These are phyloP conservation scores for Platanthera zijinensis DNA, from an alignment of 106 monocot genomes.

Conservation along the genomic window DNA sequence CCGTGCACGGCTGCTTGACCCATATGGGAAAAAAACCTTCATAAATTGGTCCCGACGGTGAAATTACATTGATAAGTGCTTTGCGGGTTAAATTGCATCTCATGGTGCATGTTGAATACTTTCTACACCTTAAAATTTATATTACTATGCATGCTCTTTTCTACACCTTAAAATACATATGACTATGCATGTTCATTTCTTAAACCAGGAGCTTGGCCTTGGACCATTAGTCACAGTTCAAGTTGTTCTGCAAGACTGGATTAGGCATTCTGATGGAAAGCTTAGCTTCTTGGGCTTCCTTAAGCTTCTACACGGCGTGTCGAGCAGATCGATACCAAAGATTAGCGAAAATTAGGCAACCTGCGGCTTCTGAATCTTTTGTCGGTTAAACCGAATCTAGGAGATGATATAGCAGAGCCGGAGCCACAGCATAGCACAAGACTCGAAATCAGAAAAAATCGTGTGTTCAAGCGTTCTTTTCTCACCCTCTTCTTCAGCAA, in stretches of 20 bases:
- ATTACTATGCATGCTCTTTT: too few species aligned
- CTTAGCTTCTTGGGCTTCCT: slow-evolving; percentile 94
- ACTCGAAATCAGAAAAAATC: too few species aligned
- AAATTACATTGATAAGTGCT: too few species aligned
- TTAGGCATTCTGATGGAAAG: slow-evolving; percentile 89
- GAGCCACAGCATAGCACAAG: too few species aligned
- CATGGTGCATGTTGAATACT: too few species aligned
- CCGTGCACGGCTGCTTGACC: too few species aligned
- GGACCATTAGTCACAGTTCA: slow-evolving; percentile 81
- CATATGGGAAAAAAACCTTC: too few species aligned
- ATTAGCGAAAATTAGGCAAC: slow-evolving; percentile 13
- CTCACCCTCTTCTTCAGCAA: not conserved
- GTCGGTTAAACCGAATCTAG: not conserved
- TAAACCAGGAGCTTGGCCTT: slow-evolving; percentile 72
- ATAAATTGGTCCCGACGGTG: too few species aligned
- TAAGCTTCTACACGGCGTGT: slow-evolving; percentile 78
- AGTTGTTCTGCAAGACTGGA: slow-evolving; percentile 97
- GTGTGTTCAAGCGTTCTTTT: not conserved
- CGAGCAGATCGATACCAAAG: slow-evolving; percentile 59
- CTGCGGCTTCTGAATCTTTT: not conserved
- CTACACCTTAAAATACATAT: too few species aligned
- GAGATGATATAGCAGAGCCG: not conserved
- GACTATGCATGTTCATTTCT: not conserved
- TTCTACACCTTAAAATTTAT: too few species aligned
- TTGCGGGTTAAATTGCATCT: too few species aligned